A percentile compares a stretch with the other conserved stretches of the same genome.
phyloP scores from a whole-genome alignment of 2,329 filamentous ascomycete species.

The Apiospora rasikravindrae region DNA sequence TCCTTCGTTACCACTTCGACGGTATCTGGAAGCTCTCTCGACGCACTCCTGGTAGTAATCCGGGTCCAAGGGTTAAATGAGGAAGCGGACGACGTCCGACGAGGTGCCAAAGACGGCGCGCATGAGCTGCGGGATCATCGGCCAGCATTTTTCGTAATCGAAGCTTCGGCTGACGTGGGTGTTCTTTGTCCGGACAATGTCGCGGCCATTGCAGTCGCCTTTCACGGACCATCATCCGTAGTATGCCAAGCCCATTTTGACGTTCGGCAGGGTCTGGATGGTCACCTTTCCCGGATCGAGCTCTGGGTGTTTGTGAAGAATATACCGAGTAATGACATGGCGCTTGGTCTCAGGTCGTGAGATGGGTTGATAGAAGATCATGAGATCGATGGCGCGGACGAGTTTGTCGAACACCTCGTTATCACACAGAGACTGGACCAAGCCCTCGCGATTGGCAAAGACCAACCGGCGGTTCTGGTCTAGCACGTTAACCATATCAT shows the following conservation, averaged over 20 bases:
- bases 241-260: neutral
- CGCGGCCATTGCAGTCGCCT: neutral
- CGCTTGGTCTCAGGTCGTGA: neutral
- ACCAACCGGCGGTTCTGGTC: neutral
- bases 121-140: neutral
- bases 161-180: too few relatives aligned
- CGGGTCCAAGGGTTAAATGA: neutral
- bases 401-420: neutral
- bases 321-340: neutral
- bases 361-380: neutral
- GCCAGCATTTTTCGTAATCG: too few relatives aligned
- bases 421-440: neutral
- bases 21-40: neutral
- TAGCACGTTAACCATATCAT: neutral
- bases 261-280: neutral
- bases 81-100: neutral
- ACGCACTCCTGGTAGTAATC: neutral
- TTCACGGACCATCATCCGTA: neutral
- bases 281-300: neutral
- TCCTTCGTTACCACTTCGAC: constrained; percentile 11
- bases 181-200: neutral
- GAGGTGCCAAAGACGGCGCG: neutral
- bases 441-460: neutral
- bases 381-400: neutral
- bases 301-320: neutral